A percentile compares a stretch with the other conserved stretches of the same genome.
These are phyloP conservation scores for Sugiyamaella castrensis DNA, from an alignment of 1,139 yeast genomes.

Conservation along the genomic window DNA sequence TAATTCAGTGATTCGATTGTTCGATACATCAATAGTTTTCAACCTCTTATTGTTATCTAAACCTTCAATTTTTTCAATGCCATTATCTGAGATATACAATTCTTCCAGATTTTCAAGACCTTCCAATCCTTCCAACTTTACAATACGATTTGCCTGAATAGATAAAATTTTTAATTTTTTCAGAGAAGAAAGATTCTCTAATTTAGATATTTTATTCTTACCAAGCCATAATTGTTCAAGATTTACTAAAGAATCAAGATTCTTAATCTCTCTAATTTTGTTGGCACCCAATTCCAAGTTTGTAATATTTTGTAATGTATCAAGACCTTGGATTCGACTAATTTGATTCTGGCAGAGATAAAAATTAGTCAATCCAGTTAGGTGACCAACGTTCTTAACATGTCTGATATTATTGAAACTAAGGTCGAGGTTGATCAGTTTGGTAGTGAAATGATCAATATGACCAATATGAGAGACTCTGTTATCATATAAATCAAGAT, in stretches of 20 bases:
- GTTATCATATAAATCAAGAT: slow-evolving; percentile 89
- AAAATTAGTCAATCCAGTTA: slow-evolving; percentile 61
- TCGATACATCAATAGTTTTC: slow-evolving; percentile 75
- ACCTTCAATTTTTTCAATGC: slow-evolving; percentile 70
- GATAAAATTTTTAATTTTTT: slow-evolving; percentile 70
- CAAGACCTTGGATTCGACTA: slow-evolving; percentile 64
- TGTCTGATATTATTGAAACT: slow-evolving; percentile 89
- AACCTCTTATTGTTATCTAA: slow-evolving; percentile 67
- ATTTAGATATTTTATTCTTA: slow-evolving; percentile 67
- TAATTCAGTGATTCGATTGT: slow-evolving; percentile 61
- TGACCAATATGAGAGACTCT: slow-evolving; percentile 82
- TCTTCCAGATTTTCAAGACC: slow-evolving; percentile 72
- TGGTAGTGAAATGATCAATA: slow-evolving; percentile 52
- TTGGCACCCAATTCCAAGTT: slow-evolving; percentile 94
- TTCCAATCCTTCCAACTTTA: slow-evolving; percentile 79
- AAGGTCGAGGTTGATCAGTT: slow-evolving; percentile 66
- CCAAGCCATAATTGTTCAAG: slow-evolving; percentile 90
- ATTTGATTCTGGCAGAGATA: slow-evolving; percentile 91
- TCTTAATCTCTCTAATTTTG: slow-evolving; percentile 61
- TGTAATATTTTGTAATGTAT: slow-evolving; percentile 53
- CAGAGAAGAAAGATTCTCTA: slow-evolving; percentile 63
- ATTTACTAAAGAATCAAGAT: slow-evolving; percentile 50
- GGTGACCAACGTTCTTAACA: slow-evolving; percentile 71
- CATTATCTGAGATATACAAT: slow-evolving; percentile 84
- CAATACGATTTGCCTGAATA: slow-evolving; percentile 81